Evolutionary conservation across 2,329 filamentous ascomycete genomes (phyloP).

Genomic region (Harringtonia aguacate): DNA sequence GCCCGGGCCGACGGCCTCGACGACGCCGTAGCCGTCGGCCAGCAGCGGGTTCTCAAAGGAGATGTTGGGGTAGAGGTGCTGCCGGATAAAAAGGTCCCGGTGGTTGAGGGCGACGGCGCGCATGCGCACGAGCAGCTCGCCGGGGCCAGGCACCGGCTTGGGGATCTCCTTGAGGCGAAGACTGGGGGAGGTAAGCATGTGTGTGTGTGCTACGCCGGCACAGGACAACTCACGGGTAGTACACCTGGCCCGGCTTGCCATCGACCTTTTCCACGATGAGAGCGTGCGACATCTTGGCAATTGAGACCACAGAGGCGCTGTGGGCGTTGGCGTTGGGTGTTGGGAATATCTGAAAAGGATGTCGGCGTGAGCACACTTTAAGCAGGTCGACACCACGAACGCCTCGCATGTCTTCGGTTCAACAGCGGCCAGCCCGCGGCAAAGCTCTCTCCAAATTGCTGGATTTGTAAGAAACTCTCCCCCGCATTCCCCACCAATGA

Average conservation of each 20-base stretch:
- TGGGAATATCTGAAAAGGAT: too few species aligned
- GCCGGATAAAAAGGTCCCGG: constrained; percentile 87
- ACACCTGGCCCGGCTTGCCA: constrained; percentile 72
- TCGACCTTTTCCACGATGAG: constrained; percentile 59
- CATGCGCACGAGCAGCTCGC: constrained; percentile 65
- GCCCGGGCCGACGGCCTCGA: constrained; percentile 51
- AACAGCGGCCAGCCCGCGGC: too few species aligned
- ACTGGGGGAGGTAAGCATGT: constrained; percentile 21
- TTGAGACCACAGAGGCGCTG: too few species aligned
- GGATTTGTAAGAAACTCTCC: too few species aligned
- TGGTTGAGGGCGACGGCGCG: constrained; percentile 82
- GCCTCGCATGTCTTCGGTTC: too few species aligned
- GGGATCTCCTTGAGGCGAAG: constrained; percentile 51
- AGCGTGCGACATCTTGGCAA: constrained; percentile 40
- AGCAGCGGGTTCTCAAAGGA: constrained; percentile 70
- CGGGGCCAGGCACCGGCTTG: constrained; percentile 50
- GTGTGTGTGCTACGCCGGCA: background rate
- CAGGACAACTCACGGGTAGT: constrained; percentile 53
- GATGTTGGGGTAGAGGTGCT: constrained; percentile 80
- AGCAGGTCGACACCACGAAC: too few species aligned
- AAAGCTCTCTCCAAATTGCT: too few species aligned
- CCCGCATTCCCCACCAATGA: too few species aligned
- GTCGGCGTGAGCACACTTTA: too few species aligned
- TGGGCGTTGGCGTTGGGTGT: too few species aligned
- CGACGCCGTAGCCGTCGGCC: constrained; percentile 70